These are phyloP conservation scores for Pleurotus sapidus DNA, from an alignment of 768 basidiomycete species.

Conservation along the genomic window DNA sequence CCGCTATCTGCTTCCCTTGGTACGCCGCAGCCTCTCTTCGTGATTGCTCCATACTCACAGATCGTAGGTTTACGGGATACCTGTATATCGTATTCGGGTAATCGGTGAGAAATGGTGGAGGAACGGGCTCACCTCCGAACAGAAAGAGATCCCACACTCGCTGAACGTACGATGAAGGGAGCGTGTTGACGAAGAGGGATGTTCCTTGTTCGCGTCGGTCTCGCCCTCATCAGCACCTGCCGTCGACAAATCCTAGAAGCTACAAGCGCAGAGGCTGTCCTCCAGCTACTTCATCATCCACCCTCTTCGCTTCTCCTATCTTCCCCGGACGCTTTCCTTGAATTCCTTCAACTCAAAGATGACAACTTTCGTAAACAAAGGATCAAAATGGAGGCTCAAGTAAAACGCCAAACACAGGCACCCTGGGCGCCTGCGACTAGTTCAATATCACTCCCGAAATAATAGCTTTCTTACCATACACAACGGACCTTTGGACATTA, in stretches of 20 bases:
- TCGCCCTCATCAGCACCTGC: constrained; percentile 60
- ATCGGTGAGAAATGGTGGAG: not conserved
- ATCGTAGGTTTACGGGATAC: constrained; percentile 66
- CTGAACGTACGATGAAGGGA: constrained; percentile 64
- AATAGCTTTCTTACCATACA: not conserved
- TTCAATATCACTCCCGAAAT: not conserved
- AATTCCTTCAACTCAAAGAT: constrained; percentile 66
- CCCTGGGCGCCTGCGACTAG: constrained; percentile 25
- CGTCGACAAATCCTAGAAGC: constrained; percentile 58
- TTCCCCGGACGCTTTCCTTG: constrained; percentile 55
- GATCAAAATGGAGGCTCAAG: constrained; percentile 67
- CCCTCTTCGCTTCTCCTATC: constrained; percentile 51
- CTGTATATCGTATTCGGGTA: constrained; percentile 29
- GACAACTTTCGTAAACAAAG: constrained; percentile 78
- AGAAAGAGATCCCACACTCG: constrained; percentile 84
- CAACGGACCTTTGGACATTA: too few species aligned
- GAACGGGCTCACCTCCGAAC: constrained; percentile 57
- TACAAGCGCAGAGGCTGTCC: constrained; percentile 41
- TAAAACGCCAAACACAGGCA: constrained; percentile 54
- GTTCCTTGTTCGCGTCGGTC: constrained; percentile 72
- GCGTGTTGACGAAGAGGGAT: constrained; percentile 64
- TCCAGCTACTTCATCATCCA: constrained; percentile 49
- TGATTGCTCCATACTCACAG: not conserved
- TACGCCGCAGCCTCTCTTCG: constrained; percentile 18
- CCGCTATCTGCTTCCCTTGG: constrained; percentile 64